A percentile compares a stretch with the other conserved stretches of the same genome.
phyloP scores from a whole-genome alignment of 78 protist species.

The Mantamonas sphyraenae region DNA sequence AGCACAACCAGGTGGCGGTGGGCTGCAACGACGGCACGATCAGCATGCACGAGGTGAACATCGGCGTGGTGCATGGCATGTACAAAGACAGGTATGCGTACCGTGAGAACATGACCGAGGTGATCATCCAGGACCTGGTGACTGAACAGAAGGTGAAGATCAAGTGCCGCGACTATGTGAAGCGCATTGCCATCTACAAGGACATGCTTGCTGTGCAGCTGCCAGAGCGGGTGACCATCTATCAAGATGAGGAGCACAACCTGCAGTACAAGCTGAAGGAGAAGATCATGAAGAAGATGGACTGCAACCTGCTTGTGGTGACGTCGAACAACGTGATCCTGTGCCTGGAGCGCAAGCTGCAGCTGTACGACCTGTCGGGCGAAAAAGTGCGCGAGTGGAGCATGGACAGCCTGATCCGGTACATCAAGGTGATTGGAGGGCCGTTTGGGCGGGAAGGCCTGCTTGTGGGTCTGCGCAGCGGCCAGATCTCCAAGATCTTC shows the following conservation, averaged over 20 bases:
- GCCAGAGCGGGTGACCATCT: slow-evolving; percentile 37
- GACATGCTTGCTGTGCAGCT: slow-evolving; percentile 62
- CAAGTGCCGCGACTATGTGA: slow-evolving; percentile 49
- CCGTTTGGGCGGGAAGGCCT: slow-evolving; percentile 23
- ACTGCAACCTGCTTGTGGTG: slow-evolving; percentile 56
- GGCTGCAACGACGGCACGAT: slow-evolving; percentile 57
- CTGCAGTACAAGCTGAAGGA: slow-evolving; percentile 6
- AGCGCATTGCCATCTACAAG: slow-evolving; percentile 58
- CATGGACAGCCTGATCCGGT: slow-evolving; percentile 53
- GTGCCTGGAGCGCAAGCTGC: slow-evolving; percentile 26
- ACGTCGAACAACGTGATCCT: slow-evolving; percentile 33
- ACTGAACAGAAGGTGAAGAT: slow-evolving; percentile 38
- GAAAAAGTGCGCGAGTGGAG: slow-evolving; percentile 55
- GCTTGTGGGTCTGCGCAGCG: slow-evolving; percentile 51
- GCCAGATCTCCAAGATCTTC: slow-evolving; percentile 54
- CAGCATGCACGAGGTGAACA: slow-evolving; percentile 21
- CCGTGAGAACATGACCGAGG: slow-evolving; percentile 68
- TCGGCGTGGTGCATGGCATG: slow-evolving; percentile 67
- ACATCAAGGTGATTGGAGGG: slow-evolving; percentile 47
- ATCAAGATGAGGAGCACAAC: slow-evolving; percentile 22
- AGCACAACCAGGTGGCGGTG: slow-evolving; percentile 15
- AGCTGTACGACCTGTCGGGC: slow-evolving; percentile 29
- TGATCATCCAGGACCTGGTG: slow-evolving; percentile 55
- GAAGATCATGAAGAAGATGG: slow-evolving; percentile 18
- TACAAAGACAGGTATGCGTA: slow-evolving; percentile 58